These are phyloP conservation scores for Leccinum incarnatum DNA, from an alignment of 768 basidiomycete species.

Conservation along the genomic window DNA sequence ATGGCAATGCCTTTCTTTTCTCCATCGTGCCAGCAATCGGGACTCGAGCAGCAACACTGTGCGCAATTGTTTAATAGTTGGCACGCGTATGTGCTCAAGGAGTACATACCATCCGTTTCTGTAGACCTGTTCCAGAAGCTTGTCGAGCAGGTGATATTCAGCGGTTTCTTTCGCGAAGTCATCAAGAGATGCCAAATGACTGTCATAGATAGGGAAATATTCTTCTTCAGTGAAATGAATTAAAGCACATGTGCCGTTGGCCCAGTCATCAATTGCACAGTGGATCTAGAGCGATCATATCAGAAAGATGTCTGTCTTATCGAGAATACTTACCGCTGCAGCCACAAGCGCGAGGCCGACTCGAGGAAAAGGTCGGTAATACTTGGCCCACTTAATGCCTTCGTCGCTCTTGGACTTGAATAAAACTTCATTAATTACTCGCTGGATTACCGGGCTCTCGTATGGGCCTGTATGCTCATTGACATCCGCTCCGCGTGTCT, in stretches of 20 bases:
- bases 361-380: not conserved
- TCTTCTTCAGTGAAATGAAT: not conserved
- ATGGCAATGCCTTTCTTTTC: too few relatives aligned
- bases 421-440: not conserved
- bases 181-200: not conserved
- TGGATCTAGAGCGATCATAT: not conserved
- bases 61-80: too few relatives aligned
- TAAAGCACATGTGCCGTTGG: not conserved
- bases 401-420: not conserved
- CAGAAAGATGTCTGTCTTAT: too few relatives aligned
- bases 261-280: not conserved
- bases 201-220: not conserved
- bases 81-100: too few relatives aligned
- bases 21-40: too few relatives aligned
- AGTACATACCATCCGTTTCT: not conserved
- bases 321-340: too few relatives aligned
- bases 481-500: not conserved
- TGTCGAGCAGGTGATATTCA: not conserved
- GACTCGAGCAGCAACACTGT: too few relatives aligned
- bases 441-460: not conserved
- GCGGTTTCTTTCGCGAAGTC: not conserved
- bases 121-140: not conserved
- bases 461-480: not conserved
- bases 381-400: not conserved
- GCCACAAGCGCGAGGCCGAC: too few relatives aligned